Percentiles rank a stretch among this genome's conserved stretches.
phyloP scores from a whole-genome alignment of 345 rosid species.

The Populus euphratica region DNA sequence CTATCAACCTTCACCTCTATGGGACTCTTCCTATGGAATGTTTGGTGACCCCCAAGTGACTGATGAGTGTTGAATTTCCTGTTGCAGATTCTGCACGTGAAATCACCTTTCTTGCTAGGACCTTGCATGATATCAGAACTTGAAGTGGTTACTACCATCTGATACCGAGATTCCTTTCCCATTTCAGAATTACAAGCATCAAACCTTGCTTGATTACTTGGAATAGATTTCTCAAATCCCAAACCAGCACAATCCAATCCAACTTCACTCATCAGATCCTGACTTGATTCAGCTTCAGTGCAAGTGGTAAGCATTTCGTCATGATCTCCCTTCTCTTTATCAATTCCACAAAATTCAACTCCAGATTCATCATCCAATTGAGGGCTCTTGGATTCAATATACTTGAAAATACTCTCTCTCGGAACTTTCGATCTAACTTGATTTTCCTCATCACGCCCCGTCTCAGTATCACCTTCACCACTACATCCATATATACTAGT shows the following conservation, averaged over 20 bases:
- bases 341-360: conserved; percentile 9
- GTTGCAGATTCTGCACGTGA: conserved; percentile 49
- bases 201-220: conserved; percentile 15
- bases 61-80: conserved; percentile 43
- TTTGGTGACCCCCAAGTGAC: conserved; percentile 71
- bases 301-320: conserved; percentile 3
- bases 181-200: conserved; percentile 17
- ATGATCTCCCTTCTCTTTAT: conserved; percentile 7
- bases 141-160: neutral
- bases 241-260: conserved; percentile 18
- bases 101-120: conserved; percentile 15
- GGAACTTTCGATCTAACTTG: conserved; percentile 17
- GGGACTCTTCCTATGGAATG: conserved; percentile 38
- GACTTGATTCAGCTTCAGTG: conserved; percentile 15
- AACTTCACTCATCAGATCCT: conserved; percentile 18
- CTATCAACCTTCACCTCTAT: conserved; percentile 13
- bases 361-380: conserved; percentile 14
- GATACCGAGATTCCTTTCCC: conserved; percentile 11
- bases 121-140: conserved; percentile 11
- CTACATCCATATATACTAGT: conserved; percentile 8
- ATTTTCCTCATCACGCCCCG: conserved; percentile 12
- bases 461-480: conserved; percentile 15
- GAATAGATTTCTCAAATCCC: conserved; percentile 10
- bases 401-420: neutral
- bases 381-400: conserved; percentile 15